Evolutionary conservation across 345 rosid genomes (phyloP).

Genomic region (Populus simonii): DNA sequence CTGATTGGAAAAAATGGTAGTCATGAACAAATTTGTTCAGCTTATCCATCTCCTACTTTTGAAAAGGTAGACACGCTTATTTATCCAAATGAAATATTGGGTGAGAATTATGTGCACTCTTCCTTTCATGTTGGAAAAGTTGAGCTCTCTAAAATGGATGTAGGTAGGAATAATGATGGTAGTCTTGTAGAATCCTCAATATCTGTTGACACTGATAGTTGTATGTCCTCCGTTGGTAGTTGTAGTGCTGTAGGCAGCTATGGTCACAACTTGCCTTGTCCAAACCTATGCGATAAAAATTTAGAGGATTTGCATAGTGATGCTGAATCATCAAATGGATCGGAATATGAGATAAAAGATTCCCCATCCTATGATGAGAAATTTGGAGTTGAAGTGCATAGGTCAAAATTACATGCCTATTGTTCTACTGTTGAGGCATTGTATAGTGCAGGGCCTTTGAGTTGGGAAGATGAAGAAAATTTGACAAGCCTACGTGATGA

Average conservation of each 20-base stretch:
- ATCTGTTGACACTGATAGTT: constrained; percentile 17
- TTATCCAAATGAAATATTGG: constrained; percentile 17
- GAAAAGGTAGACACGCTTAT: constrained; percentile 24
- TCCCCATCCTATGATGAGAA: background rate
- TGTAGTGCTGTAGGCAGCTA: constrained; percentile 18
- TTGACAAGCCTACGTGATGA: constrained; percentile 25
- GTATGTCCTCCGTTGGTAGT: constrained; percentile 44
- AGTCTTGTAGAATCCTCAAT: background rate
- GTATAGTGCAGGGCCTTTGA: constrained; percentile 34
- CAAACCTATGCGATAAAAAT: background rate
- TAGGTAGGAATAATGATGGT: constrained; percentile 14
- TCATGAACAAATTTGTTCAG: background rate
- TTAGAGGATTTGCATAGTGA: constrained; percentile 22
- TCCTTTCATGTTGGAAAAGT: constrained; percentile 19
- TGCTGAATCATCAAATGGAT: constrained; percentile 26
- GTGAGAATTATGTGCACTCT: constrained; percentile 21
- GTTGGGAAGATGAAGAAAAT: constrained; percentile 37
- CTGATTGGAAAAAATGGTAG: constrained; percentile 10
- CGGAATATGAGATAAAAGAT: constrained; percentile 1
- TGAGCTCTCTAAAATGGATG: constrained; percentile 8
- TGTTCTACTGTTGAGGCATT: constrained; percentile 11
- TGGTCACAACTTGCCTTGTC: constrained; percentile 5
- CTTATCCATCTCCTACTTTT: constrained; percentile 8
- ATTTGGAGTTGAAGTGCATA: constrained; percentile 14
- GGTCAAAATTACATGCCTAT: constrained; percentile 15